Evolutionary conservation across 1,139 yeast species (phyloP).

Genomic region (Yamadazyma aaseri): DNA sequence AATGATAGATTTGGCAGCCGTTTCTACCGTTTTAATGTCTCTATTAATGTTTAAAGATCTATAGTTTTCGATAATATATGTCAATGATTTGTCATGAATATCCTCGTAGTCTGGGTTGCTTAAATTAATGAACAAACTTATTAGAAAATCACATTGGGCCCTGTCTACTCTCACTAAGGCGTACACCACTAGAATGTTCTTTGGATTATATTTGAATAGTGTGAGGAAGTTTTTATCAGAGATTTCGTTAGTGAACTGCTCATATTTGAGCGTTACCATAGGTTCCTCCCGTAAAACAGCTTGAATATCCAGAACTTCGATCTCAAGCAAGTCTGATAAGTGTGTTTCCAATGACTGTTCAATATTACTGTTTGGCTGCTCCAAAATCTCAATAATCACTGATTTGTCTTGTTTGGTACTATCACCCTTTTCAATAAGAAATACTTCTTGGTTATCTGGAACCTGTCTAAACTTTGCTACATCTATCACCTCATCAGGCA

Average conservation of each 20-base stretch:
- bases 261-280: neutral
- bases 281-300: constrained; percentile 1
- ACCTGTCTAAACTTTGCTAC: constrained; percentile 74
- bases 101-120: constrained; percentile 3
- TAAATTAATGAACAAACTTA: constrained; percentile 29
- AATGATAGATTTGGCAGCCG: constrained; percentile 19
- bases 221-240: constrained; percentile 5
- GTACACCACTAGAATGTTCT: constrained; percentile 18
- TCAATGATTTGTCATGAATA: constrained; percentile 1
- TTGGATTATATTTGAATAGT: constrained; percentile 6
- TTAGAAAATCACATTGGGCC: constrained; percentile 59
- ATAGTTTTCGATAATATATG: constrained; percentile 11
- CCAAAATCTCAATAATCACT: constrained; percentile 70
- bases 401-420: constrained; percentile 50
- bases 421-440: constrained; percentile 40
- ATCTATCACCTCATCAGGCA: constrained; percentile 63
- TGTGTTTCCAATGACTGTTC: constrained; percentile 39
- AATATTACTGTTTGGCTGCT: constrained; percentile 39
- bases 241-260: neutral
- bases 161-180: constrained; percentile 52
- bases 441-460: constrained; percentile 90
- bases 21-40: constrained; percentile 22
- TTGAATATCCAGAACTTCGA: constrained; percentile 7
- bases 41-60: constrained; percentile 14
- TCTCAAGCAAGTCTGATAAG: constrained; percentile 39